Conservation (phyloP, 306 rosid species). For the Quercus glauca region DNA sequence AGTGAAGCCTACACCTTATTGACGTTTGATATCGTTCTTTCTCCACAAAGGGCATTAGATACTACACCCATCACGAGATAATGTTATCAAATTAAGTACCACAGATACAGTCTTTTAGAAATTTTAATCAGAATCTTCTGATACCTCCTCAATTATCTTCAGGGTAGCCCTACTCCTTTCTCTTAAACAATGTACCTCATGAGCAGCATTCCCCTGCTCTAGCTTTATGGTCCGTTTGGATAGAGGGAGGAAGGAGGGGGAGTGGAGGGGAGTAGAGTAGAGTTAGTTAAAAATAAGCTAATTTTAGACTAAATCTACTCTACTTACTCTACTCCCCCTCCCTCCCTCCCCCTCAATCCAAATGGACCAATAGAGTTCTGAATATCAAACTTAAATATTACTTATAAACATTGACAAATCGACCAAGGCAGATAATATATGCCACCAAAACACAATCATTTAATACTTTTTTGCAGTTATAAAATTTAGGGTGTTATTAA, state of each 20-base stretch:
- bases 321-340: too few relatives aligned
- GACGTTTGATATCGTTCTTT: slow-evolving; percentile 43
- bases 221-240: neutral
- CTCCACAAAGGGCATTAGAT: slow-evolving; percentile 49
- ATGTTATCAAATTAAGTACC: neutral
- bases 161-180: slow-evolving; percentile 55
- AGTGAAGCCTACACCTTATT: slow-evolving; percentile 42
- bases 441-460: neutral
- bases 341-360: too few relatives aligned
- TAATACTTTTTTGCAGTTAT: neutral
- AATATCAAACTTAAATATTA: slow-evolving; percentile 30
- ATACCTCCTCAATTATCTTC: slow-evolving; percentile 55
- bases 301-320: too few relatives aligned
- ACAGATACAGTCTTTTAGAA: slow-evolving; percentile 4
- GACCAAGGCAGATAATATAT: neutral
- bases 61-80: slow-evolving; percentile 30
- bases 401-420: slow-evolving; percentile 19
- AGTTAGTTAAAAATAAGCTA: too few relatives aligned
- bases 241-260: too few relatives aligned
- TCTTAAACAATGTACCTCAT: slow-evolving; percentile 52
- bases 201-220: slow-evolving; percentile 24
- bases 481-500: neutral
- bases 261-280: too few relatives aligned
- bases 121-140: slow-evolving; percentile 1
- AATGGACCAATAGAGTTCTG: slow-evolving; percentile 16